Evolutionary conservation across 768 basidiomycete species (phyloP), one percentile per base, ranked within the genome.

Genomic region (Fistulinella prunicolor): DNA sequence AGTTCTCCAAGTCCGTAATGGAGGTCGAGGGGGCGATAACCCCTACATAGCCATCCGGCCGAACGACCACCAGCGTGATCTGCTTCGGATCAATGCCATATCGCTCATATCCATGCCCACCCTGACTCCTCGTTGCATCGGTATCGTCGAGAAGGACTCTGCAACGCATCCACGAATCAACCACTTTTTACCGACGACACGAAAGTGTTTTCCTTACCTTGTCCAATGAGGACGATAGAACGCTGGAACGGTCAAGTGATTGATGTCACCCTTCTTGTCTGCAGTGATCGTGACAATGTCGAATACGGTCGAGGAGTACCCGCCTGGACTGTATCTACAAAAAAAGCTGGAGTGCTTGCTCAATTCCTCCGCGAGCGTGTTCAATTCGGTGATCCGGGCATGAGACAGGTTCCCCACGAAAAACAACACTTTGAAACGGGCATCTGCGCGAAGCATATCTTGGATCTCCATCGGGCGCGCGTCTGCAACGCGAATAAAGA

Each of bases 1-100:
- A 36, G 5, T 4, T 10, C 2, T 36, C 35, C 16, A 36, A 10
- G 17, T 36, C 35, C n/a, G 38, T 39, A 20, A 57, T 26, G 6
- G 49, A 46, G 26, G 17, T 43, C 21, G 53, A 41, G n/a, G 64
- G 57, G 4, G 64, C 56, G 20, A 68, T 46, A 49, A 58, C 57
- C 8, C 67, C 66, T 16, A 70, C 61, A 49, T 67, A 70, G 14
- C 66, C 64, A 47, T 70, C 68, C 10, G 68, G 67, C 5, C 68
- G 61, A 29, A 70, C 56, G 13, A 70, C 52, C 21, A 66, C 62
- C 17, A 69, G 52, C 19, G 64, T 57, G 9, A 63, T 58, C 12
- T 52, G 52, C 14, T 38, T 38, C 4, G 52, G 28, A 14, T 46
- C 45, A 37, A 69, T 66, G 0, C 67, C 68, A 44, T 59, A 68